Evolutionary conservation across 2,329 filamentous ascomycete species (phyloP).

Genomic region (Cytospora leucostoma): DNA sequence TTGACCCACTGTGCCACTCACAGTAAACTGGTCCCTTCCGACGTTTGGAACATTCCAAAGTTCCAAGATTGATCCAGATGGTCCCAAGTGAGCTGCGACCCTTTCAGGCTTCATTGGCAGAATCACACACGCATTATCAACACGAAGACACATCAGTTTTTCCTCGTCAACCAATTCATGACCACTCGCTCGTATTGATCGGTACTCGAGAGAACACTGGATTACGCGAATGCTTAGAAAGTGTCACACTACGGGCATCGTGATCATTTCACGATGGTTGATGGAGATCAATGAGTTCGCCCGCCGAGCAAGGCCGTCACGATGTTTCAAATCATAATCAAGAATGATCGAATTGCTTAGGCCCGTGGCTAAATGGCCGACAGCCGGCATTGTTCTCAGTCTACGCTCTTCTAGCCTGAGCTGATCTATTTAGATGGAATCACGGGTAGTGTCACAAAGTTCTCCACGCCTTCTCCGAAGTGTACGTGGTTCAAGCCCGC

Average conservation of each 20-base stretch:
- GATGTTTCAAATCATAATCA: not conserved
- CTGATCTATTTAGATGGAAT: constrained; percentile 41
- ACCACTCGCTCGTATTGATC: no score
- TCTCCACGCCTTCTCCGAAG: constrained; percentile 50
- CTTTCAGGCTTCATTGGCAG: no score
- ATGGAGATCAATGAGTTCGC: not conserved
- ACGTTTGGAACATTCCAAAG: not conserved
- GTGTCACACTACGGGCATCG: no score
- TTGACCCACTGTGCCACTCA: not conserved
- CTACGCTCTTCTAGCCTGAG: not conserved
- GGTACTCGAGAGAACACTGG: no score
- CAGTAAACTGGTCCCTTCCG: not conserved
- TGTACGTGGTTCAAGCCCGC: constrained; percentile 60
- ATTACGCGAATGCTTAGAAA: no score
- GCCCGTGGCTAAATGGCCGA: not conserved
- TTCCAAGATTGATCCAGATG: no score
- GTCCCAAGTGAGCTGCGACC: no score
- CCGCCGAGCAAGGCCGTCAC: not conserved
- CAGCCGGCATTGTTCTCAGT: not conserved
- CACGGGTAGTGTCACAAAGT: constrained; percentile 55
- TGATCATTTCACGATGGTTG: no score
- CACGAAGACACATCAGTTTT: no score
- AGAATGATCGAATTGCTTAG: not conserved
- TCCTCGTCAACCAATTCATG: no score
- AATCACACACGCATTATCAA: no score